Evolutionary conservation across 371 early-diverging fungal species (phyloP).

Genomic region (Scutellospora calospora): DNA sequence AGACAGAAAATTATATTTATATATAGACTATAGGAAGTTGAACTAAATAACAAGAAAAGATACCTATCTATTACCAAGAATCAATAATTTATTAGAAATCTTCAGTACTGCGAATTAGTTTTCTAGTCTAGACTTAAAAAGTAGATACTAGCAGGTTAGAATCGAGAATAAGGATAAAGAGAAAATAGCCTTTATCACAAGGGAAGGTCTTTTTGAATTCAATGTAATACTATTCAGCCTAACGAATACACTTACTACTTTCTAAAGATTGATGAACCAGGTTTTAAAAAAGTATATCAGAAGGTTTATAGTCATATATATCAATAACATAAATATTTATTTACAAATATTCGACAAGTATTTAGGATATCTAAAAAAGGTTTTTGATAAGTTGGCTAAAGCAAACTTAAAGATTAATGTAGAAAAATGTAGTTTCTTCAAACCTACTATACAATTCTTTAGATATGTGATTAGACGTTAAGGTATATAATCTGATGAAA

Average conservation of each 20-base stretch:
- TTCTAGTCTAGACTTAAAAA: neutral
- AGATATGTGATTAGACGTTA: too few relatives aligned
- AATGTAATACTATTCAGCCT: conserved; percentile 62
- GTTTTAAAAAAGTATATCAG: conserved; percentile 55
- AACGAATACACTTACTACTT: conserved; percentile 57
- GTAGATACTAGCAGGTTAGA: conserved; percentile 43
- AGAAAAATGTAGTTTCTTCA: too few relatives aligned
- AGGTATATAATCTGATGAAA: too few relatives aligned
- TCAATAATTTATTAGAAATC: neutral
- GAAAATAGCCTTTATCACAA: conserved; percentile 54
- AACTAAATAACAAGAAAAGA: neutral
- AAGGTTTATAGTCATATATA: too few relatives aligned
- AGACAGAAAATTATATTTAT: neutral
- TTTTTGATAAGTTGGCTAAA: too few relatives aligned
- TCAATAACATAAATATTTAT: too few relatives aligned
- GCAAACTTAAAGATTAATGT: too few relatives aligned
- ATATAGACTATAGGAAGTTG: neutral
- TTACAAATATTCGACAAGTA: too few relatives aligned
- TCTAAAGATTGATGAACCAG: conserved; percentile 54
- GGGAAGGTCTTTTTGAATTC: conserved; percentile 56
- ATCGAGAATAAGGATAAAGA: conserved; percentile 9
- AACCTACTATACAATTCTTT: too few relatives aligned
- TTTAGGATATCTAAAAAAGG: too few relatives aligned
- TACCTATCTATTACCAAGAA: neutral
- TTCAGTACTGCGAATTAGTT: neutral